Evolutionary conservation across 164 flowering plant genomes (phyloP), one percentile per base, ranked within the genome.

Genomic region (Malania oleifera): DNA sequence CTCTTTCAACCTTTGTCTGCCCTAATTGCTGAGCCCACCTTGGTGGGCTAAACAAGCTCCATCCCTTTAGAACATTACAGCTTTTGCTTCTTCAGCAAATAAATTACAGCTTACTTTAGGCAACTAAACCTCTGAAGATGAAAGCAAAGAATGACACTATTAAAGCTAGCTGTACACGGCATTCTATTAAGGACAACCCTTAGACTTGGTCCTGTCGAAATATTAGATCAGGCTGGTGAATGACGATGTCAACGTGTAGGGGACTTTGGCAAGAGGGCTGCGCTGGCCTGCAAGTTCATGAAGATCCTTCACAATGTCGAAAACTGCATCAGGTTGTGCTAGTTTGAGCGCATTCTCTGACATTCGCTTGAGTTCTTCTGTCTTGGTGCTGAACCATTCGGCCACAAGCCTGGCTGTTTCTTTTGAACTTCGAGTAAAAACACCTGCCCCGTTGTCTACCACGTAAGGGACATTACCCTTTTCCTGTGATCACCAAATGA

Each of bases 391-490:
- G 73, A 93, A 93, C 98, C 98, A 93, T 61, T 83, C 85, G 0
- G 89, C 78, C 19, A 93, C 98, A 5, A 83, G 70, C 34, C 47
- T 75, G 7, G 98, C 91, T 26, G 97, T 90, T 70, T 86, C 90
- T 57, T 78, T 84, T 2, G 96, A 73, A 59, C 96, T 88, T 60
- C 83, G 64, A 15, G 91, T 83, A 79, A 93, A 93, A 6, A 90
- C 82, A 1, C 98, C 98, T 0, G 98, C 98, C 10, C 97, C 98
- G 53, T 87, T 90, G 50, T 88, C 89, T 15, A 93, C 98, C 10
- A 93, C 98, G 39, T 87, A 93, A 13, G 98, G 97, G 37, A 93
- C 85, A 66, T 93, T 93, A 14, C 98, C 98, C 61, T 80, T 85
- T 73, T 93, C 98, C 97, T 92, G 69, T 1, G 31, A 28, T 45